Evolutionary conservation across 192 early-diverging fungal genomes (phyloP).

Genomic region (Entrophospora sp.): DNA sequence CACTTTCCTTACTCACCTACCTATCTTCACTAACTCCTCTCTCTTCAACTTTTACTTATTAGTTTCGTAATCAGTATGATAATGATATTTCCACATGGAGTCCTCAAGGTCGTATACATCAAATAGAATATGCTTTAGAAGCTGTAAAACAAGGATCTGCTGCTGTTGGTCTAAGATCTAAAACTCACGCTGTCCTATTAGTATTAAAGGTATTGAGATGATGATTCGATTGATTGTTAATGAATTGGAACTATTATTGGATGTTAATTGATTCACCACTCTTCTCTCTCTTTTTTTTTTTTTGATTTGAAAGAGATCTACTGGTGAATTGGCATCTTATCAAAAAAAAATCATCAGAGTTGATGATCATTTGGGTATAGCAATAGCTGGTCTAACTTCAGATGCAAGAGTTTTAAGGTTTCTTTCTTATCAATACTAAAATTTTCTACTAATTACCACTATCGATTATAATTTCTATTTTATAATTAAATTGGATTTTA

Average conservation of each 20-base stretch:
- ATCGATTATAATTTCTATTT: background rate
- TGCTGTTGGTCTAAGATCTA: conserved; percentile 83
- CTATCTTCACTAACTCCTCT: too few species aligned
- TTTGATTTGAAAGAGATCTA: conserved; percentile 60
- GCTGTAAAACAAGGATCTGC: conserved; percentile 99
- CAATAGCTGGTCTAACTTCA: conserved; percentile 92
- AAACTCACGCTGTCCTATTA: conserved; percentile 77
- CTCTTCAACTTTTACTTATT: too few species aligned
- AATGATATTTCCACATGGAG: conserved; percentile 97
- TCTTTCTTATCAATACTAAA: too few species aligned
- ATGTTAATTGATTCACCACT: too few species aligned
- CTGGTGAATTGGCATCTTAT: conserved; percentile 92
- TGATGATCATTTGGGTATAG: conserved; percentile 95
- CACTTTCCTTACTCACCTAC: too few species aligned
- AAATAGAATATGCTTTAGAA: conserved; percentile 98
- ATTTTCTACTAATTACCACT: too few species aligned
- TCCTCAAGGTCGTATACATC: conserved; percentile 95
- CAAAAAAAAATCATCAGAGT: conserved; percentile 94
- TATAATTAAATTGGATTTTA: background rate
- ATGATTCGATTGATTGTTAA: background rate
- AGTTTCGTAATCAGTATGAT: conserved; percentile 90
- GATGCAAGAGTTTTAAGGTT: conserved; percentile 96
- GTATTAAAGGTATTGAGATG: conserved; percentile 65
- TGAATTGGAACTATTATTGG: too few species aligned
- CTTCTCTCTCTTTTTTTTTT: background rate